A percentile compares a stretch with the other conserved stretches of the same genome.
Evolutionary conservation across 345 rosid genomes (phyloP).

Genomic region (Syzygium aqueum): DNA sequence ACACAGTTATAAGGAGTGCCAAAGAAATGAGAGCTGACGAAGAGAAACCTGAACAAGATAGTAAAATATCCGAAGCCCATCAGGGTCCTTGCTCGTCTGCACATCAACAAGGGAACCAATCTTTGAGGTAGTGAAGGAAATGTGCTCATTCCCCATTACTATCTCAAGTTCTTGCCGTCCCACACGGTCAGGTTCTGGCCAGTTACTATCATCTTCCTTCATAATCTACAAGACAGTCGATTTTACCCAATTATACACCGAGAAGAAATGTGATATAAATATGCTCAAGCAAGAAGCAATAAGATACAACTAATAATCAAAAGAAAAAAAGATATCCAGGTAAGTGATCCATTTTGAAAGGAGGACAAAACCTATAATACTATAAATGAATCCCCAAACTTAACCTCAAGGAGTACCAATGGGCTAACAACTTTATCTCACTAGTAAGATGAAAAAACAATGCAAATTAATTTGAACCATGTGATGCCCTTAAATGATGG

Average conservation of each 20-base stretch:
- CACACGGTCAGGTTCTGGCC: constrained; percentile 99
- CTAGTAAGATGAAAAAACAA: background rate
- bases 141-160: constrained; percentile 96
- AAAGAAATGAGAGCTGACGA: background rate
- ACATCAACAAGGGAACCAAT: constrained; percentile 98
- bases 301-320: background rate
- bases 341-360: background rate
- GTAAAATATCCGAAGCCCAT: constrained; percentile 96
- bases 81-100: constrained; percentile 92
- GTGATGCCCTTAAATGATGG: background rate
- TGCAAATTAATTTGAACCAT: background rate
- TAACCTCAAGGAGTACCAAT: background rate
- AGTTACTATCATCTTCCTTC: constrained; percentile 97
- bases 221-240: constrained; percentile 44
- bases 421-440: background rate
- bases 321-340: background rate
- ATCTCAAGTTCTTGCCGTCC: constrained; percentile 98
- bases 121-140: constrained; percentile 90
- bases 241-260: background rate
- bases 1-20: background rate
- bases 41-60: constrained; percentile 92
- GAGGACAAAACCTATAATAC: background rate
- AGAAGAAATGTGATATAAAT: background rate
- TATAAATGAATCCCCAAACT: background rate
- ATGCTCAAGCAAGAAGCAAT: background rate